Evolutionary conservation across 768 basidiomycete genomes (phyloP).

Genomic region (Guyanaporus albipodus): DNA sequence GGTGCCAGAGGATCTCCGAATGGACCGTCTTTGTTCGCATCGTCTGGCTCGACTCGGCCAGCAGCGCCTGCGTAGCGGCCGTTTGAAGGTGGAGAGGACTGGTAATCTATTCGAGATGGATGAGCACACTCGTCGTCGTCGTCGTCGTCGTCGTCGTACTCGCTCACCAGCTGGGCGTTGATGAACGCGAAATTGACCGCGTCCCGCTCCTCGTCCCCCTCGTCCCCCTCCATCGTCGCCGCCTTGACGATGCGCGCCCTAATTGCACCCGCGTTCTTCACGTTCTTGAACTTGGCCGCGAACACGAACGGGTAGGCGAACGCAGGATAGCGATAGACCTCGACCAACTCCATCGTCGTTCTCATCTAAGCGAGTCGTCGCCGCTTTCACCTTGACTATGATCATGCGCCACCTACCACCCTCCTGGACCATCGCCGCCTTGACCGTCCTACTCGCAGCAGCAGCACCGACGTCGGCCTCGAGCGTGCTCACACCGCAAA

Average conservation of each 20-base stretch:
- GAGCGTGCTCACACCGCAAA: conserved; percentile 50
- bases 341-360: conserved; percentile 38
- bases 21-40: conserved; percentile 85
- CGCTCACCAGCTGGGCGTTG: conserved; percentile 71
- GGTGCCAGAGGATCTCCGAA: conserved; percentile 83
- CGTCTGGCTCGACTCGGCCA: conserved; percentile 54
- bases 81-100: conserved; percentile 79
- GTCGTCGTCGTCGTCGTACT: no score
- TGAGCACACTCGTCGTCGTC: not conserved
- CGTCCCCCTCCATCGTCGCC: conserved; percentile 50
- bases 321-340: conserved; percentile 53
- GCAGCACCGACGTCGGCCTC: conserved; percentile 35
- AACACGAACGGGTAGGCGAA: conserved; percentile 47
- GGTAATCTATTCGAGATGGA: conserved; percentile 57
- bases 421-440: conserved; percentile 29
- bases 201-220: conserved; percentile 65
- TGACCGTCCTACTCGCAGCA: conserved; percentile 27
- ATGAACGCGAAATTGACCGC: conserved; percentile 91
- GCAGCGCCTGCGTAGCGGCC: conserved; percentile 76
- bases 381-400: not conserved
- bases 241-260: conserved; percentile 69
- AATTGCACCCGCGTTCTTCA: conserved; percentile 60
- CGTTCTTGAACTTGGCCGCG: conserved; percentile 61
- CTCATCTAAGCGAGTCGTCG: conserved; percentile 2
- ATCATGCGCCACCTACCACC: conserved; percentile 1